Conservation (phyloP, 257 asterid species). For the Thymus quinquecostatus region DNA sequence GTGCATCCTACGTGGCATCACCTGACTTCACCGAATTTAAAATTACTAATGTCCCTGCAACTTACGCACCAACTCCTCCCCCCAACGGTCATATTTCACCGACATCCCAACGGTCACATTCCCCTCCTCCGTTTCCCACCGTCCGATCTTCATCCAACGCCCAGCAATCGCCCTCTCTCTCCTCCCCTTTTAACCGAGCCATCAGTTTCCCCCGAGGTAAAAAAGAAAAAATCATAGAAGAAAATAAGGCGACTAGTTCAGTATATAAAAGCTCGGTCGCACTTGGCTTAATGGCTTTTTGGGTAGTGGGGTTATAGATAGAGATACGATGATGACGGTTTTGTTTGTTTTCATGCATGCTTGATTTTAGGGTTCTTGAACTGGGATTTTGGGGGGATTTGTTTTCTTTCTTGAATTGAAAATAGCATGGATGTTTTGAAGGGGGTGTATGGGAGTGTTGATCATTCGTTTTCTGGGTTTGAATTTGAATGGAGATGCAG, state of each 20-base stretch:
- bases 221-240: background rate
- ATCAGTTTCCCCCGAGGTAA: conserved; percentile 28
- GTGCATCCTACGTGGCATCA: conserved; percentile 56
- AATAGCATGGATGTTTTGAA: conserved; percentile 43
- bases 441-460: conserved; percentile 30
- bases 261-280: conserved; percentile 54
- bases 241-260: no score
- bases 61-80: conserved; percentile 35
- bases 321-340: conserved; percentile 28
- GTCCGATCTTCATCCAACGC: conserved; percentile 61
- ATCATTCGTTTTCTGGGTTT: conserved; percentile 35
- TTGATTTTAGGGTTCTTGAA: conserved; percentile 22
- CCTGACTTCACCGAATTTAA: conserved; percentile 26
- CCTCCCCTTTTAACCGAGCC: conserved; percentile 35
- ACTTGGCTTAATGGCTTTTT: conserved; percentile 54
- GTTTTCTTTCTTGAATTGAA: background rate
- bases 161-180: conserved; percentile 28
- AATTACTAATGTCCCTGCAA: conserved; percentile 40
- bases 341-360: conserved; percentile 40
- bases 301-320: conserved; percentile 62
- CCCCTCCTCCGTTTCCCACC: conserved; percentile 44
- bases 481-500: conserved; percentile 43
- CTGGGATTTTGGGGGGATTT: conserved; percentile 10
- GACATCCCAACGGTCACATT: conserved; percentile 84
- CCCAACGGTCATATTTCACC: conserved; percentile 84